A percentile compares a stretch with the other conserved stretches of the same genome.
Evolutionary conservation across 2,329 filamentous ascomycete species (phyloP).

Genomic region (Septoria petroselini): DNA sequence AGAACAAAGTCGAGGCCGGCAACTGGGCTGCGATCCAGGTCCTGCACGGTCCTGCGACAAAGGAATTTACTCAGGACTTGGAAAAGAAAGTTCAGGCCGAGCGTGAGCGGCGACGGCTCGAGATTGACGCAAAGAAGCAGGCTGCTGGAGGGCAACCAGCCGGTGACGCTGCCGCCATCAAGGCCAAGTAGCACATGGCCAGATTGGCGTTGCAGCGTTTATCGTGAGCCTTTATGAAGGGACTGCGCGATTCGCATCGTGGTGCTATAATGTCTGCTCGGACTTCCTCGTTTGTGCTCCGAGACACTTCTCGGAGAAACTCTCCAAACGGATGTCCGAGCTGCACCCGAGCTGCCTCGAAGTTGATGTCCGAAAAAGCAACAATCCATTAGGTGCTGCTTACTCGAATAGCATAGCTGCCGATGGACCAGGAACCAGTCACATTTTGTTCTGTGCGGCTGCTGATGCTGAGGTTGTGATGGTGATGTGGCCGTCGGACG

Average conservation of each 20-base stretch:
- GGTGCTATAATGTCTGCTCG: no score
- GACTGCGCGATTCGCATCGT: no score
- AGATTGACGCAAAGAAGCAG: constrained; percentile 12
- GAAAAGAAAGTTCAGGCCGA: constrained; percentile 24
- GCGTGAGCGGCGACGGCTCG: constrained; percentile 14
- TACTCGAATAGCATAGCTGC: no score
- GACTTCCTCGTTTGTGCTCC: no score
- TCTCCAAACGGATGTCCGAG: neutral
- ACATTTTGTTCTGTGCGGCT: neutral
- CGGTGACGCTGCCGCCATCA: neutral
- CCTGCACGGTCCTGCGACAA: constrained; percentile 46
- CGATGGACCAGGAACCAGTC: no score
- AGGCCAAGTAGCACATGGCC: no score
- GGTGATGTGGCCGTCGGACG: no score
- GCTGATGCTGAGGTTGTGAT: neutral
- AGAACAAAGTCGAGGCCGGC: constrained; percentile 68
- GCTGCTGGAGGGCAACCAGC: neutral
- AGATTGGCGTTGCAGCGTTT: no score
- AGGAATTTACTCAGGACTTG: constrained; percentile 32
- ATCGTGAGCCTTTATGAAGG: no score
- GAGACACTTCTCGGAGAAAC: neutral
- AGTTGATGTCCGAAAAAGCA: neutral
- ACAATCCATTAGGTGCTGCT: neutral
- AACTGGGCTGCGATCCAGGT: constrained; percentile 63
- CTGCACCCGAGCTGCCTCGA: neutral